Evolutionary conservation across 768 basidiomycete genomes (phyloP).

Genomic region (Pleurotus citrinopileatus): DNA sequence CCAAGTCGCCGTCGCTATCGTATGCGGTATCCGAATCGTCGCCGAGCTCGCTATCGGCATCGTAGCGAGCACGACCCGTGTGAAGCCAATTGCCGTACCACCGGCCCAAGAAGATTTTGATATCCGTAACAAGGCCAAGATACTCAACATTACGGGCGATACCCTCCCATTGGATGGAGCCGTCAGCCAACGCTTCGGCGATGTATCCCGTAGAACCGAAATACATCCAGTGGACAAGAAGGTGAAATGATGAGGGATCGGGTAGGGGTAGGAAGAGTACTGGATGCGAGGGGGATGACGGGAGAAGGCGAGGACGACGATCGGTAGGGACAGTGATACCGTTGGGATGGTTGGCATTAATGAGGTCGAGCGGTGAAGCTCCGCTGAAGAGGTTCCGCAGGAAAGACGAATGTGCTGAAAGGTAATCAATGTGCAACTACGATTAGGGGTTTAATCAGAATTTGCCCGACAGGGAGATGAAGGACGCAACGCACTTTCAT

Average conservation of each 20-base stretch:
- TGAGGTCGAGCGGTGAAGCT: conserved; percentile 57
- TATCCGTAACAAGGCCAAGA: conserved; percentile 69
- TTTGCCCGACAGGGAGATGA: not conserved
- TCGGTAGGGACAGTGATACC: conserved; percentile 42
- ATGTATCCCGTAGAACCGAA: conserved; percentile 69
- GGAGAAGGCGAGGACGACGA: conserved; percentile 65
- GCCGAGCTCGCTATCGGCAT: conserved; percentile 27
- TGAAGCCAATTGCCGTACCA: conserved; percentile 73
- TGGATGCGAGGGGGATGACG: conserved; percentile 64
- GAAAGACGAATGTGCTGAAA: conserved; percentile 79
- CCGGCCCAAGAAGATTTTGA: conserved; percentile 72
- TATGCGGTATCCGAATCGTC: conserved; percentile 34
- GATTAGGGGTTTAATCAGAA: not conserved
- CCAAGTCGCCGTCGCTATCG: conserved; percentile 25
- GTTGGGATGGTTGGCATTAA: conserved; percentile 32
- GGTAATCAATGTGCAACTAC: conserved; percentile 78
- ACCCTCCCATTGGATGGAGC: conserved; percentile 78
- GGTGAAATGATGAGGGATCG: conserved; percentile 67
- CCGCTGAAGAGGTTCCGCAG: conserved; percentile 71
- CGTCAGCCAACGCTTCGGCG: conserved; percentile 61
- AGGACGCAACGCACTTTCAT: conserved; percentile 51
- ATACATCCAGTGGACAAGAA: conserved; percentile 80
- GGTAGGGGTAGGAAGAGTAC: conserved; percentile 73
- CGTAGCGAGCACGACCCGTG: conserved; percentile 25
- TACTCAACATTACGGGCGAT: conserved; percentile 89